Evolutionary conservation across 2,329 filamentous ascomycete species (phyloP).

Genomic region (Alternaria sp.): DNA sequence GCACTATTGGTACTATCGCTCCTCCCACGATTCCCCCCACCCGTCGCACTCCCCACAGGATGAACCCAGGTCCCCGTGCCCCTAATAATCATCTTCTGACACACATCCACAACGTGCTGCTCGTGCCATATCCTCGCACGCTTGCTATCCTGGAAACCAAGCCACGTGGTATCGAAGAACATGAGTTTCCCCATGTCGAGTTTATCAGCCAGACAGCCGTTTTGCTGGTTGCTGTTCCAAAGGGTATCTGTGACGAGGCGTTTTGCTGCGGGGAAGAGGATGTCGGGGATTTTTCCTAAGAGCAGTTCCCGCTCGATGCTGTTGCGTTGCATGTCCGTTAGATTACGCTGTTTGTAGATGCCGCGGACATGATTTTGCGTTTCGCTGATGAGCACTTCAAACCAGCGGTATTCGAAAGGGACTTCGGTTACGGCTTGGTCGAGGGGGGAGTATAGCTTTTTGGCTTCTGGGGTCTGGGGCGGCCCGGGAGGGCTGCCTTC

Average conservation of each 20-base stretch:
- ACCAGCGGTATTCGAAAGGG: constrained; percentile 56
- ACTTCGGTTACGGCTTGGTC: constrained; percentile 40
- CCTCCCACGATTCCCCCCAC: constrained; percentile 12
- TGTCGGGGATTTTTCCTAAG: constrained; percentile 60
- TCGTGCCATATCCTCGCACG: constrained; percentile 67
- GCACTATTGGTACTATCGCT: constrained; percentile 36
- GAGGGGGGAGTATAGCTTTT: constrained; percentile 55
- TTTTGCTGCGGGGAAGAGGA: constrained; percentile 59
- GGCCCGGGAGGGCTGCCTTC: constrained; percentile 47
- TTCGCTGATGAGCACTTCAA: constrained; percentile 61
- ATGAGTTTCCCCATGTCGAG: constrained; percentile 74
- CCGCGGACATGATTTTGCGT: constrained; percentile 71
- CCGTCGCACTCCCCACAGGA: constrained; percentile 18
- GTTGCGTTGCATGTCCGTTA: constrained; percentile 56
- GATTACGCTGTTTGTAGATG: constrained; percentile 60
- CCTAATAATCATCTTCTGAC: constrained; percentile 60
- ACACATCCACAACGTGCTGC: constrained; percentile 66
- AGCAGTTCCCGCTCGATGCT: constrained; percentile 63
- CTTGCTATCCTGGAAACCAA: constrained; percentile 70
- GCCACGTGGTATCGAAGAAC: constrained; percentile 74
- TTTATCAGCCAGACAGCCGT: constrained; percentile 61
- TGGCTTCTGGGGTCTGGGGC: constrained; percentile 53
- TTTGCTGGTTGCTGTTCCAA: constrained; percentile 46
- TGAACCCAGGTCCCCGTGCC: constrained; percentile 38
- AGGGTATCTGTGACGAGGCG: constrained; percentile 55